phyloP scores from a whole-genome alignment of 2,329 filamentous ascomycete species.

The Didymella lethalis region DNA sequence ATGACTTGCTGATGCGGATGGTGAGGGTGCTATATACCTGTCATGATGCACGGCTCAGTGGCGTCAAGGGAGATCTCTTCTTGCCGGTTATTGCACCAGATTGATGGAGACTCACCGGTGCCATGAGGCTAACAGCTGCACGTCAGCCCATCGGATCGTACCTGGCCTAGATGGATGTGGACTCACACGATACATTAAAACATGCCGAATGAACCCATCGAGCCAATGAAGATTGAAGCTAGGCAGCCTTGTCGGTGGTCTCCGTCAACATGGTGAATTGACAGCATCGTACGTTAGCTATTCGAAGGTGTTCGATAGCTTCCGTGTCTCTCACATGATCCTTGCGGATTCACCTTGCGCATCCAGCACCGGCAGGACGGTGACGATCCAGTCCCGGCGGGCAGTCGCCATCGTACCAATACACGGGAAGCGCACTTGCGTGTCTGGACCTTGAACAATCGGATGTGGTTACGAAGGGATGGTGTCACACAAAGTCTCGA shows the following conservation, averaged over 20 bases:
- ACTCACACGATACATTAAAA: conserved; percentile 9
- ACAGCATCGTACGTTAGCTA: conserved; percentile 5
- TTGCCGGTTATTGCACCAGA: background rate
- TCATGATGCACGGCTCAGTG: background rate
- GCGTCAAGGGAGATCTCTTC: conserved; percentile 12
- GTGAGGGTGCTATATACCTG: conserved; percentile 7
- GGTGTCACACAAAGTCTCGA: conserved; percentile 13
- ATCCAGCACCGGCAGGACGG: conserved; percentile 17
- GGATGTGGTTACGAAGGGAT: conserved; percentile 10
- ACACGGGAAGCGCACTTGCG: conserved; percentile 8
- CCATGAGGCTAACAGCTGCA: conserved; percentile 2
- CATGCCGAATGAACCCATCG: background rate
- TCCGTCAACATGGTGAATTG: conserved; percentile 5
- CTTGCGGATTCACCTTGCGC: conserved; percentile 15
- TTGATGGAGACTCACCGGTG: conserved; percentile 12
- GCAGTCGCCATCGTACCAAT: conserved; percentile 5
- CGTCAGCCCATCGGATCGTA: conserved; percentile 1
- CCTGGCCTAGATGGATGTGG: conserved; percentile 3
- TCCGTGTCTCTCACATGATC: conserved; percentile 9
- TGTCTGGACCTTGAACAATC: conserved; percentile 16
- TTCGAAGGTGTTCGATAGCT: conserved; percentile 8
- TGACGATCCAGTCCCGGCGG: conserved; percentile 1
- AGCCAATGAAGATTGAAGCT: background rate
- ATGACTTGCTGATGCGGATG: conserved; percentile 13
- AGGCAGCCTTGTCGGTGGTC: conserved; percentile 1